Percentiles rank a stretch among this genome's conserved stretches.
These are phyloP conservation scores for Macrophomina pseudophaseolina DNA, from an alignment of 2,329 filamentous ascomycete genomes.

Conservation along the genomic window DNA sequence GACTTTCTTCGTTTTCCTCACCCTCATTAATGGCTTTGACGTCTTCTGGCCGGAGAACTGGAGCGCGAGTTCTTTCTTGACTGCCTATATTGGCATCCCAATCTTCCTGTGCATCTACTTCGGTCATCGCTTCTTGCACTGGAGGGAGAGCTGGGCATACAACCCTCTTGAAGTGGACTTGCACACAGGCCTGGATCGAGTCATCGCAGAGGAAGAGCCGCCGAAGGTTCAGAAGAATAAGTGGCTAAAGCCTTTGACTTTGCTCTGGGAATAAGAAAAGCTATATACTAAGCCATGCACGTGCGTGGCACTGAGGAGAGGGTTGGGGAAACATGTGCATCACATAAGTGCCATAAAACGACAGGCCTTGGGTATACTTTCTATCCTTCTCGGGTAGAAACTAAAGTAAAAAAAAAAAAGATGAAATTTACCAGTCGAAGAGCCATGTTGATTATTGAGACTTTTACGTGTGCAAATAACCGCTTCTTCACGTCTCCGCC, in stretches of 20 bases:
- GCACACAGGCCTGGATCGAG: constrained; percentile 46
- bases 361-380: too few relatives aligned
- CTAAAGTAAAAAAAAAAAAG: too few relatives aligned
- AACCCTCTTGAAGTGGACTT: constrained; percentile 58
- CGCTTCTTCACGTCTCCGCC: too few relatives aligned
- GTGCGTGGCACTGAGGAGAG: too few relatives aligned
- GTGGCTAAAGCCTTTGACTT: constrained; percentile 36
- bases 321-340: too few relatives aligned
- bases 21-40: constrained; percentile 75
- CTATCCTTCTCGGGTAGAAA: too few relatives aligned
- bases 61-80: constrained; percentile 67
- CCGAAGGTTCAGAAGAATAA: constrained; percentile 31
- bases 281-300: too few relatives aligned
- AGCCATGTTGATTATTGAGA: too few relatives aligned
- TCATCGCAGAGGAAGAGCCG: constrained; percentile 42
- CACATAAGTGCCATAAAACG: too few relatives aligned
- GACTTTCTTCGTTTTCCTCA: constrained; percentile 64
- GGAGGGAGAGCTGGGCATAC: constrained; percentile 59
- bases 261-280: constrained; percentile 34
- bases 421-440: too few relatives aligned
- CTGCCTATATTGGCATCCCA: constrained; percentile 68
- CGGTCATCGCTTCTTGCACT: constrained; percentile 55
- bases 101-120: constrained; percentile 62
- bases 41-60: constrained; percentile 72
- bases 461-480: too few relatives aligned